Evolutionary conservation across 1,284 basidiomycete species (phyloP).

Genomic region (Ceratobasidium sp.): DNA sequence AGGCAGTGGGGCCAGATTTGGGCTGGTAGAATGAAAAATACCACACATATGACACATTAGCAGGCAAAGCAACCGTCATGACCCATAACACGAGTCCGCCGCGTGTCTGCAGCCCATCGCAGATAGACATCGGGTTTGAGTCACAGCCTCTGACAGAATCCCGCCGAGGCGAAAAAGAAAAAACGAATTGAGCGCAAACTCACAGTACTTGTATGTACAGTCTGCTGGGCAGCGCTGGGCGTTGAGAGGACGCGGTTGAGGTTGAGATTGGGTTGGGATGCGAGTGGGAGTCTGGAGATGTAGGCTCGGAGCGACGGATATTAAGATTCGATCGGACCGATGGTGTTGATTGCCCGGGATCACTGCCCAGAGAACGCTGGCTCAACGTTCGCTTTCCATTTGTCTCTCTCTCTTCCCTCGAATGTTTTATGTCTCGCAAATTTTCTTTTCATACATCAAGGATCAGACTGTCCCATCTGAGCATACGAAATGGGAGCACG

Average conservation of each 20-base stretch:
- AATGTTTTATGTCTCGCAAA: background rate
- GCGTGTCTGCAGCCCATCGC: background rate
- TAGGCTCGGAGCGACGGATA: conserved; percentile 28
- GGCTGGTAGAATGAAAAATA: conserved; percentile 20
- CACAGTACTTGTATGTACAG: too few relatives aligned
- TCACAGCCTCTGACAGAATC: background rate
- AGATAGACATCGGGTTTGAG: background rate
- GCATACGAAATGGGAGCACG: conserved; percentile 18
- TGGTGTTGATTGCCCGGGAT: conserved; percentile 15
- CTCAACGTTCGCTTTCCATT: conserved; percentile 21
- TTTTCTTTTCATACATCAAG: background rate
- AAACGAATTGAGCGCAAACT: background rate
- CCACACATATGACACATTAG: conserved; percentile 42
- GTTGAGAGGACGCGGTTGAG: conserved; percentile 3
- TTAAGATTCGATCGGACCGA: conserved; percentile 25
- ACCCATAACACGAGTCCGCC: background rate
- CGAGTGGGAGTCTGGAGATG: background rate
- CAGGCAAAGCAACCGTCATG: conserved; percentile 1
- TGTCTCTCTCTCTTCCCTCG: background rate
- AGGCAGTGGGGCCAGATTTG: conserved; percentile 21
- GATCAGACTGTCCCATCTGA: conserved; percentile 2
- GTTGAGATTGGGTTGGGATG: conserved; percentile 21
- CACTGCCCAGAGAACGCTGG: conserved; percentile 4
- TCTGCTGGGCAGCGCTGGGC: too few relatives aligned
- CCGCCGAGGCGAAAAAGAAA: background rate